These are phyloP conservation scores for Friedmanniomyces endolithicus DNA, from an alignment of 495 filamentous ascomycete genomes.

Conservation along the genomic window DNA sequence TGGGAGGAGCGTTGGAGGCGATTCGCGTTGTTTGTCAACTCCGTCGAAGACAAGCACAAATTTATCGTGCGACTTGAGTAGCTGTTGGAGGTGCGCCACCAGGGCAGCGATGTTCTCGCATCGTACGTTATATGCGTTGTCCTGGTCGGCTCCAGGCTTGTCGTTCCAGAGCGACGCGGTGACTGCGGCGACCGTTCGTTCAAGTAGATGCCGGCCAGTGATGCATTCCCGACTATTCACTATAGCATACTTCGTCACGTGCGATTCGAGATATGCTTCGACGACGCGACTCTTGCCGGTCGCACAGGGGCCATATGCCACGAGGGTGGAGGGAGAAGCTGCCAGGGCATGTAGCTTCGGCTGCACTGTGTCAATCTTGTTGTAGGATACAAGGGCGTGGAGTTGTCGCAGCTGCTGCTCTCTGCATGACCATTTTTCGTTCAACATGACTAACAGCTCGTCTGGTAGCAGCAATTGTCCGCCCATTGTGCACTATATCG, in stretches of 20 bases:
- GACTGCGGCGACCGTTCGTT: slow-evolving; percentile 43
- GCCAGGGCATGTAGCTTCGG: slow-evolving; percentile 29
- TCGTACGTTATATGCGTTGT: slow-evolving; percentile 35
- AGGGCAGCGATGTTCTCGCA: slow-evolving; percentile 71
- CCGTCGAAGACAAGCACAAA: slow-evolving; percentile 82
- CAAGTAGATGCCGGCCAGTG: slow-evolving; percentile 75
- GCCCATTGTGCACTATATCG: slow-evolving; percentile 7
- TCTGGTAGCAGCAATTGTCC: slow-evolving; percentile 10
- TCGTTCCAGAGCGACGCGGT: slow-evolving; percentile 34
- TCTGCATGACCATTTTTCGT: slow-evolving; percentile 26
- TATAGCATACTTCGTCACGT: slow-evolving; percentile 51
- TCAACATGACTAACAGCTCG: slow-evolving; percentile 16
- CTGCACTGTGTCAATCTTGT: slow-evolving; percentile 20
- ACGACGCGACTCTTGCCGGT: slow-evolving; percentile 77
- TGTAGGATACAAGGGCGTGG: slow-evolving; percentile 22
- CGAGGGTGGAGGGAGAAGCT: slow-evolving; percentile 47
- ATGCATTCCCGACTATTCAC: slow-evolving; percentile 77
- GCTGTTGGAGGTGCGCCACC: slow-evolving; percentile 50
- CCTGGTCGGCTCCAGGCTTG: slow-evolving; percentile 31
- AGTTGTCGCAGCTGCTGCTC: slow-evolving; percentile 29
- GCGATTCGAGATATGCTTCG: slow-evolving; percentile 44
- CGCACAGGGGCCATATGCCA: slow-evolving; percentile 78
- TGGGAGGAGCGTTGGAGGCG: slow-evolving; percentile 67
- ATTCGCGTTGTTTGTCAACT: slow-evolving; percentile 79
- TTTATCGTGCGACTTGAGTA: slow-evolving; percentile 36